Evolutionary conservation across 306 rosid species (phyloP).

Genomic region (Vigna reflexopilosa): DNA sequence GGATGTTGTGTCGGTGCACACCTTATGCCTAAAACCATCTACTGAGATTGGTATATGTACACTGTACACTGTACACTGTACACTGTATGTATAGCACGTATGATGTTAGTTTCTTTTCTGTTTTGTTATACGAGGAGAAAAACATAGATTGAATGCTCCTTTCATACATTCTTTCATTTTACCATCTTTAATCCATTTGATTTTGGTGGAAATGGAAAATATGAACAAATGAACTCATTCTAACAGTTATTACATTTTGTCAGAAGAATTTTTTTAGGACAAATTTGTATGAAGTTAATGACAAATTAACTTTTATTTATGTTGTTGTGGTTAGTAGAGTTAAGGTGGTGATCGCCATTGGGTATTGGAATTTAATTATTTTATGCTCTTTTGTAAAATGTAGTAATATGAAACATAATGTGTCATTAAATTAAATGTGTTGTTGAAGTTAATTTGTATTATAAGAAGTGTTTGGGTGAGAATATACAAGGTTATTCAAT

Average conservation of each 20-base stretch:
- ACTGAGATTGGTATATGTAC: not conserved
- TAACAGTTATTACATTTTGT: not conserved
- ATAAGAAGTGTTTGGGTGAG: no score
- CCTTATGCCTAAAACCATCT: slow-evolving; percentile 14
- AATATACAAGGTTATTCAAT: no score
- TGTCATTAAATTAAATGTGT: no score
- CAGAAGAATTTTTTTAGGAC: no score
- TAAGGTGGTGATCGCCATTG: not conserved
- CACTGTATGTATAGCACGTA: not conserved
- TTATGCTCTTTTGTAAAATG: no score
- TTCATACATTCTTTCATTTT: not conserved
- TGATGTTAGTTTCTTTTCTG: not conserved
- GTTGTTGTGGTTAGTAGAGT: not conserved
- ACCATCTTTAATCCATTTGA: not conserved
- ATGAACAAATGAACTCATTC: not conserved
- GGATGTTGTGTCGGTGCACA: slow-evolving; percentile 50
- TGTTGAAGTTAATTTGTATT: no score
- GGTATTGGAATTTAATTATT: no score
- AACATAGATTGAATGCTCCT: slow-evolving; percentile 22
- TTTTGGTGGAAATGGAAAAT: slow-evolving; percentile 25
- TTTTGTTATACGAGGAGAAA: not conserved
- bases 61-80: not conserved
- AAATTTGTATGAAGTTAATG: not conserved
- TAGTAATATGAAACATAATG: no score
- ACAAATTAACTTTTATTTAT: not conserved